phyloP scores from a whole-genome alignment of 1,139 yeast genomes.

The Saccharomyces hybrid region DNA sequence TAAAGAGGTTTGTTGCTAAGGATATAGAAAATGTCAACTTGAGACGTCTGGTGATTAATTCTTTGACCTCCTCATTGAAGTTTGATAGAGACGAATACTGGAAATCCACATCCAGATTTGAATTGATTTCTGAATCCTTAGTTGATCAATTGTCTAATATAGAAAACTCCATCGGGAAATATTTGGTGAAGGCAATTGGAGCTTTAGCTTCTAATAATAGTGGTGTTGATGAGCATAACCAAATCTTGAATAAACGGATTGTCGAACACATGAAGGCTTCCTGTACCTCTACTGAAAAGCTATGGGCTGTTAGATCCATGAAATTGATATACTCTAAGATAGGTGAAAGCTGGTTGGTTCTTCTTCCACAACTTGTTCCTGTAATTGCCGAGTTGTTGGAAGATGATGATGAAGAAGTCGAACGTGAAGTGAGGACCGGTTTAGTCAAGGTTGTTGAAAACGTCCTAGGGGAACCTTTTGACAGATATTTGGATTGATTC shows the following conservation, averaged over 20 bases:
- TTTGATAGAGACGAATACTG: slow-evolving; percentile 92
- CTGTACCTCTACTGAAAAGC: slow-evolving; percentile 50
- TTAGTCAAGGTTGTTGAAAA: slow-evolving; percentile 85
- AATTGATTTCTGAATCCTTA: slow-evolving; percentile 54
- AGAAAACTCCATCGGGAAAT: slow-evolving; percentile 65
- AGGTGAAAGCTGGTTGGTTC: slow-evolving; percentile 89
- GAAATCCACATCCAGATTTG: slow-evolving; percentile 83
- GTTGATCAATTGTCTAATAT: slow-evolving; percentile 57
- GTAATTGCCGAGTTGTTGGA: slow-evolving; percentile 89
- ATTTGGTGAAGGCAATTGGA: slow-evolving; percentile 71
- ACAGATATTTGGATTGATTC: slow-evolving; percentile 67
- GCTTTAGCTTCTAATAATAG: slow-evolving; percentile 63
- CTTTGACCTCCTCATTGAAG: slow-evolving; percentile 71
- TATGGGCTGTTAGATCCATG: slow-evolving; percentile 76
- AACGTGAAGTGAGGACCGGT: slow-evolving; percentile 84
- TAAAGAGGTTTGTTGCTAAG: slow-evolving; percentile 42
- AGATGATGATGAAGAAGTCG: slow-evolving; percentile 92
- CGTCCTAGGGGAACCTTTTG: slow-evolving; percentile 90
- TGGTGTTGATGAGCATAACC: slow-evolving; percentile 79
- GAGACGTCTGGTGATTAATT: slow-evolving; percentile 62
- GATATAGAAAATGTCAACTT: slow-evolving; percentile 40
- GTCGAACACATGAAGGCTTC: slow-evolving; percentile 50
- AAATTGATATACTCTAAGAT: slow-evolving; percentile 80
- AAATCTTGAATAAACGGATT: slow-evolving; percentile 48
- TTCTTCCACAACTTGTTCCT: slow-evolving; percentile 92